Percentiles rank a stretch among this genome's conserved stretches.
phyloP scores from a whole-genome alignment of 805 yeast species.

The Schizosaccharomyces cryophilus region DNA sequence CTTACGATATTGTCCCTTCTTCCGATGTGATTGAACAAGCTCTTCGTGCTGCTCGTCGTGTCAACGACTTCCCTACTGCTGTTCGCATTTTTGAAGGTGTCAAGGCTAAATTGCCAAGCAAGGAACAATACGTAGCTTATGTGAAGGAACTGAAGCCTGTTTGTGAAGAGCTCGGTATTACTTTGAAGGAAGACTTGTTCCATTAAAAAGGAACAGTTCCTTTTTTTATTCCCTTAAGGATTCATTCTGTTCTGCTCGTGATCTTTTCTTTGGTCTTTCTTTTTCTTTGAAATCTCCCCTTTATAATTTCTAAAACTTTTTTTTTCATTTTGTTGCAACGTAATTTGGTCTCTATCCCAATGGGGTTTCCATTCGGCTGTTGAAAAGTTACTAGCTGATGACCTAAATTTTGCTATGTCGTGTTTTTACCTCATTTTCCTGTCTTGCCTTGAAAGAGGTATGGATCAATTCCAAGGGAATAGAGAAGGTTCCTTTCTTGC shows the following conservation, averaged over 20 bases:
- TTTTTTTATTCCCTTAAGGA: background rate
- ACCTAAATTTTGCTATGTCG: no score
- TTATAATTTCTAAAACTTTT: no score
- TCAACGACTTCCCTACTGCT: slow-evolving; percentile 95
- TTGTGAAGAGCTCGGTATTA: slow-evolving; percentile 79
- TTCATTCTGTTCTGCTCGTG: background rate
- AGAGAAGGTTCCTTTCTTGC: no score
- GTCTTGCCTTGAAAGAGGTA: no score
- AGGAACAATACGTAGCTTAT: slow-evolving; percentile 84
- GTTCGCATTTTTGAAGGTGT: slow-evolving; percentile 94
- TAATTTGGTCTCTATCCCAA: no score
- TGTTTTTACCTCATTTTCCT: no score
- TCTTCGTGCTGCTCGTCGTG: slow-evolving; percentile 93
- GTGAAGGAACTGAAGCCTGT: slow-evolving; percentile 78
- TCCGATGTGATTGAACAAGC: slow-evolving; percentile 92
- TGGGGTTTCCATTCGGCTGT: no score
- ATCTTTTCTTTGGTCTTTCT: background rate
- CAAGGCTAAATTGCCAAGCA: slow-evolving; percentile 85
- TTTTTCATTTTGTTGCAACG: no score
- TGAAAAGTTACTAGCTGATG: no score
- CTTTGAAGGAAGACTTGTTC: slow-evolving; percentile 73
- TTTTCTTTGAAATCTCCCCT: no score
- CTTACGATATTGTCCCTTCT: slow-evolving; percentile 95
- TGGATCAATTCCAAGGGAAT: no score
- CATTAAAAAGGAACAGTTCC: background rate